Evolutionary conservation across 148 eudicot species (phyloP).

Genomic region (Fagopyrum homotropicum): DNA sequence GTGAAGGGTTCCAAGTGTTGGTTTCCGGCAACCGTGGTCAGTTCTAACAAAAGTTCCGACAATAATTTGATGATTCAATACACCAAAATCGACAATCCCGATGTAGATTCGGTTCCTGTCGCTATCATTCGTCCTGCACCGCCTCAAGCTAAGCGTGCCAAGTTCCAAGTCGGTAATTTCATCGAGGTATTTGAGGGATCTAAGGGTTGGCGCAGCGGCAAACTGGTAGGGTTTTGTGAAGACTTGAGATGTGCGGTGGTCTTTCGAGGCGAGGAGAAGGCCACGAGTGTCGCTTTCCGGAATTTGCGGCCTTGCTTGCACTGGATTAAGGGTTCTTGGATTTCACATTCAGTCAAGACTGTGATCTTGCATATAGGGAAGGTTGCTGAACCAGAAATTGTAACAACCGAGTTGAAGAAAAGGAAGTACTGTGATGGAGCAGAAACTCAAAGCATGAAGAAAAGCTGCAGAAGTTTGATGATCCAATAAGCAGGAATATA

Average conservation of each 20-base stretch:
- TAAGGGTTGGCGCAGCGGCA: not conserved
- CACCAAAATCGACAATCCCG: not conserved
- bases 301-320: not conserved
- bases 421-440: too few species aligned
- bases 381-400: not conserved
- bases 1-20: not conserved
- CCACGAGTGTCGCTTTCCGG: not conserved
- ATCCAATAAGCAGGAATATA: too few species aligned
- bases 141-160: not conserved
- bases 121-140: not conserved
- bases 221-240: not conserved
- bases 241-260: not conserved
- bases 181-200: not conserved
- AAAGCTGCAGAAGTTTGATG: too few species aligned
- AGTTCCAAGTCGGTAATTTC: not conserved
- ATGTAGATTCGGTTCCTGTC: not conserved
- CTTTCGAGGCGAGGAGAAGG: not conserved
- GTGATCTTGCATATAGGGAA: not conserved
- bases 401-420: not conserved
- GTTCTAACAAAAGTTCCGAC: not conserved
- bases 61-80: not conserved
- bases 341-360: not conserved
- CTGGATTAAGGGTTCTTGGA: conserved; percentile 3
- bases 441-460: too few species aligned
- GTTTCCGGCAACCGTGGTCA: not conserved